Base-by-base conservation (phyloP, 2,329 filamentous ascomycete species). In the Ceratocystis harringtonii region DNA sequence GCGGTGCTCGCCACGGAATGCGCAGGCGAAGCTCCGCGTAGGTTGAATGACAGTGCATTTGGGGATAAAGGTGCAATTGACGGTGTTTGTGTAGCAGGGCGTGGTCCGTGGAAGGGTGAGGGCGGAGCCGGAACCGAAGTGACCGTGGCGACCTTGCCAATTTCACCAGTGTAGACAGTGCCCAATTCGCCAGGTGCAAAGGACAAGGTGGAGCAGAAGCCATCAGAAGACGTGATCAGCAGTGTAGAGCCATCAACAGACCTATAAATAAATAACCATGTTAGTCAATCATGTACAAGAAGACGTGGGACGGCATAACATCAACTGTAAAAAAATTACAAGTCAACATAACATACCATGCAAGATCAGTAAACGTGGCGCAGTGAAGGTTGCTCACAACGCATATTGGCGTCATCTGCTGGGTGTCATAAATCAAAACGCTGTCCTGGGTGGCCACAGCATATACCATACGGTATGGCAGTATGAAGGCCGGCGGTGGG, bases 341-440 rank as follows among this genome's bases (percentile, higher is more conserved):
- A 36, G 6, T 19, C 17, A 22, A 76, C 86, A 75, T 83, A 22
- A 76, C 86, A 75, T 83, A 96, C 94, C 94, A 99, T 43, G 90
- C 88, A 67, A 99, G 78, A 73, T 99, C 94, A 0, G 94, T 99
- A 72, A 99, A 99, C 0, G 94, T 97, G 3, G 94, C 92, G 74
- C 92, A 96, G 75, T 99, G 94, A 69, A 99, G 77, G 72, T 99
- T 99, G 81, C 91, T 97, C 61, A 99, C 92, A 48, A 97, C 82
- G 73, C 91, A 96, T 44, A 99, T 79, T 2, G 94, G 94, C 6
- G 90, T 95, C 71, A 92, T 88, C 73, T 99, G 94, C 72, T 99
- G 94, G 0, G 94, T 99, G 75, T 99, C 94, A 72, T 99, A 99
- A 25, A 99, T 81, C 55, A 96, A 79, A 3, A 99, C 89, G 0